A percentile compares a stretch with the other conserved stretches of the same genome.
Conservation (phyloP, 768 basidiomycete species). For the Lactarius deliciosus region DNA sequence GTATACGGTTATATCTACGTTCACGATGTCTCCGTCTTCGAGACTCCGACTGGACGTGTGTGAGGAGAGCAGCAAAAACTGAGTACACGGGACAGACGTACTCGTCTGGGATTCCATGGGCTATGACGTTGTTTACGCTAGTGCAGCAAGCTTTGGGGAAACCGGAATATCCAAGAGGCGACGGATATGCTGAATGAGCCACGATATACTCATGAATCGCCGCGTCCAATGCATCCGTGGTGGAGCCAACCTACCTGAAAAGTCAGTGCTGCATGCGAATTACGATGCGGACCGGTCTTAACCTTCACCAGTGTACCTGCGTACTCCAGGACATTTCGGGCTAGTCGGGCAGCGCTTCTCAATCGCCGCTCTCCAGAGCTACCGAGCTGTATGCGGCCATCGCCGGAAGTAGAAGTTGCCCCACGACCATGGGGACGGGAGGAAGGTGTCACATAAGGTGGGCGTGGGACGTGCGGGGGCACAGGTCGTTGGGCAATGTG, state of each 20-base stretch:
- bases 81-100: conserved; percentile 39
- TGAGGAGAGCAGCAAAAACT: conserved; percentile 6
- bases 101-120: conserved; percentile 92
- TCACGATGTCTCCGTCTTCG: conserved; percentile 81
- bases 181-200: conserved; percentile 75
- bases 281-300: not conserved
- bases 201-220: conserved; percentile 72
- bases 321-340: conserved; percentile 26
- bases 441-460: conserved; percentile 46
- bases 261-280: conserved; percentile 10
- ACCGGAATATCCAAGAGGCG: conserved; percentile 72
- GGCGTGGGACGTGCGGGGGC: conserved; percentile 53
- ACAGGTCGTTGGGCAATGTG: conserved; percentile 58
- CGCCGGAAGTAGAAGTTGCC: not conserved
- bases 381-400: conserved; percentile 23
- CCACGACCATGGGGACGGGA: not conserved
- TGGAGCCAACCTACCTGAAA: conserved; percentile 55
- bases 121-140: conserved; percentile 84
- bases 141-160: conserved; percentile 82
- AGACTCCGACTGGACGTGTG: conserved; percentile 62
- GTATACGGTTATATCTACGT: conserved; percentile 85
- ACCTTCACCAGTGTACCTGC: conserved; percentile 29
- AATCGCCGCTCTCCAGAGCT: conserved; percentile 19
- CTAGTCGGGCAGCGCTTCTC: conserved; percentile 23
- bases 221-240: conserved; percentile 73